A percentile compares a stretch with the other conserved stretches of the same genome.
These are phyloP conservation scores for Diaporthe citri DNA, from an alignment of 2,329 filamentous ascomycete genomes.

Conservation along the genomic window DNA sequence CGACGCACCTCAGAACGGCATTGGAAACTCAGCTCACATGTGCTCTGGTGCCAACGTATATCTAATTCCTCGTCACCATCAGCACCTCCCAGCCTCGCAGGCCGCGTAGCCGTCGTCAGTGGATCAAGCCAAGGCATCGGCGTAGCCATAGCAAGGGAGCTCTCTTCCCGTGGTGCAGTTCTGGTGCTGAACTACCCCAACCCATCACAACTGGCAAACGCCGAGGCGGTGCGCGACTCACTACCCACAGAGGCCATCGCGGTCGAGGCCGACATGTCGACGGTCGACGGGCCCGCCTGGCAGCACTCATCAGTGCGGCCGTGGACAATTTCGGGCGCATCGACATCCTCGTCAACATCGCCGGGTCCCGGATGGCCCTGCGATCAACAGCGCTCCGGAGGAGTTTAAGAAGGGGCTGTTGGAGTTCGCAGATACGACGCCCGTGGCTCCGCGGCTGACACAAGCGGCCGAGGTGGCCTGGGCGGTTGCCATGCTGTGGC, in stretches of 20 bases:
- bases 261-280: slow-evolving; percentile 69
- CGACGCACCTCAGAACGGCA: not conserved
- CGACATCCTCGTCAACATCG: slow-evolving; percentile 32
- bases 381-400: not conserved
- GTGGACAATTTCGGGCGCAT: slow-evolving; percentile 1
- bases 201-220: not conserved
- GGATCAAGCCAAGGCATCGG: slow-evolving; percentile 2
- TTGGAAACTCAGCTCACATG: too few species aligned
- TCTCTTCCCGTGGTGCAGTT: slow-evolving; percentile 19
- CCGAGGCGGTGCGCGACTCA: slow-evolving; percentile 50
- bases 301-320: slow-evolving; percentile 47
- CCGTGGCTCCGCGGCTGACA: not conserved
- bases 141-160: slow-evolving; percentile 27
- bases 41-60: not conserved
- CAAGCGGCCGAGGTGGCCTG: slow-evolving; percentile 12
- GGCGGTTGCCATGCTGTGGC: slow-evolving; percentile 24
- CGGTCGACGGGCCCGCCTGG: slow-evolving; percentile 66
- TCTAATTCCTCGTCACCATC: not conserved
- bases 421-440: not conserved
- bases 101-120: not conserved
- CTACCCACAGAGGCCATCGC: slow-evolving; percentile 60
- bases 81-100: not conserved
- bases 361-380: not conserved
- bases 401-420: not conserved
- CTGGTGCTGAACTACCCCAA: slow-evolving; percentile 22